phyloP scores from a whole-genome alignment of 345 rosid genomes.

The Pugionium cornutum region DNA sequence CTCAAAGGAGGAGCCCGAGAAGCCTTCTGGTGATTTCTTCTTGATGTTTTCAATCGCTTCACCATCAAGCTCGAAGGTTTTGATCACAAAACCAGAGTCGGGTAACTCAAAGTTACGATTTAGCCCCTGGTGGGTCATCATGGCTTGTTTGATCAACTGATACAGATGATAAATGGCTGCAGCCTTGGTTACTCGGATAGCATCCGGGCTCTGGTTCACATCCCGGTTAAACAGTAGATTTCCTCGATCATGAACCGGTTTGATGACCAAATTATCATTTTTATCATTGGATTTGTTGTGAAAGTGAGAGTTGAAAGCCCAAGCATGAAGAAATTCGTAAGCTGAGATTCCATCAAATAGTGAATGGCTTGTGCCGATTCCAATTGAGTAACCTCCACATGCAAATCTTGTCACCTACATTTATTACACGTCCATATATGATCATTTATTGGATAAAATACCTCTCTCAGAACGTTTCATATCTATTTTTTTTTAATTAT shows the following conservation, averaged over 20 bases:
- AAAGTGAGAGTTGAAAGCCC: constrained; percentile 53
- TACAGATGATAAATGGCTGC: constrained; percentile 67
- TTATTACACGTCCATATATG: neutral
- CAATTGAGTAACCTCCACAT: constrained; percentile 68
- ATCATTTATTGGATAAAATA: neutral
- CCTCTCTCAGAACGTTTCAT: neutral
- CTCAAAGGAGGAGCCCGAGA: constrained; percentile 60
- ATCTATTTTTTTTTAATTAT: neutral
- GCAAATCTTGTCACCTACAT: constrained; percentile 65
- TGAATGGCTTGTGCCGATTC: constrained; percentile 66
- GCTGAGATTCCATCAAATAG: constrained; percentile 67
- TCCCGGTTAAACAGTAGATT: constrained; percentile 34
- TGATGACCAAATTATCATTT: constrained; percentile 22
- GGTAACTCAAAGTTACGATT: constrained; percentile 14
- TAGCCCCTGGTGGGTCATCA: constrained; percentile 28
- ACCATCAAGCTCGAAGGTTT: constrained; percentile 50
- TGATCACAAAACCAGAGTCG: constrained; percentile 41
- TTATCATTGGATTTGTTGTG: constrained; percentile 26
- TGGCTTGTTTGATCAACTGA: constrained; percentile 54
- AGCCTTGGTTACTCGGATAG: constrained; percentile 37
- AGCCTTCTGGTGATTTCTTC: constrained; percentile 42
- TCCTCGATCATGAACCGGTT: constrained; percentile 61
- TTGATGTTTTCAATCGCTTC: constrained; percentile 51
- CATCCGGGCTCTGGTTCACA: constrained; percentile 12
- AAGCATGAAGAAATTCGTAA: constrained; percentile 51